phyloP scores from a whole-genome alignment of 345 rosid genomes.

The Hibiscus syriacus region DNA sequence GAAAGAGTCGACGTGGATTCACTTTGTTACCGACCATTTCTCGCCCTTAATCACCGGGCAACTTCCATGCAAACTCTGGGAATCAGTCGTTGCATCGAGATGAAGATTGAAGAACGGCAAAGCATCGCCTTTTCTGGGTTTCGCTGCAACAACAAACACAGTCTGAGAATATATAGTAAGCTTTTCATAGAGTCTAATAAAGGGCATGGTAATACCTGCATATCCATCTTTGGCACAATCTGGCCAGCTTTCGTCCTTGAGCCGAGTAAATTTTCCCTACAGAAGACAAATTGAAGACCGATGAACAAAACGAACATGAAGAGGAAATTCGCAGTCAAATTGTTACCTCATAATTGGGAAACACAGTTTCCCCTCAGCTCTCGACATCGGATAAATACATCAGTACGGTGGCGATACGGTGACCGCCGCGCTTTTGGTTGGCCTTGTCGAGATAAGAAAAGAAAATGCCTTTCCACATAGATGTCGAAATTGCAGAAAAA shows the following conservation, averaged over 20 bases:
- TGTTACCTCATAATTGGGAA: conserved; percentile 62
- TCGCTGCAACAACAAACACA: not conserved
- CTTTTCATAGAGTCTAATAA: not conserved
- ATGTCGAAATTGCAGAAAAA: too few relatives aligned
- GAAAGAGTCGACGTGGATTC: conserved; percentile 61
- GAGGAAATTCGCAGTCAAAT: not conserved
- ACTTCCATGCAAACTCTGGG: not conserved
- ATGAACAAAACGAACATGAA: not conserved
- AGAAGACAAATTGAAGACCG: not conserved
- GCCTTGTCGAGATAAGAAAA: conserved; percentile 42
- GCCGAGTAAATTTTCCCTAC: conserved; percentile 37
- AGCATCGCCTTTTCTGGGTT: not conserved
- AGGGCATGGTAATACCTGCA: conserved; percentile 48
- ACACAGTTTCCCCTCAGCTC: conserved; percentile 89
- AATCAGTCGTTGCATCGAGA: not conserved
- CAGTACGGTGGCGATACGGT: conserved; percentile 81
- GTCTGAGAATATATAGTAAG: too few relatives aligned
- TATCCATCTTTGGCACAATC: conserved; percentile 84
- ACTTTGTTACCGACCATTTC: not conserved
- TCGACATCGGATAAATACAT: conserved; percentile 78
- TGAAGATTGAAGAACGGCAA: not conserved
- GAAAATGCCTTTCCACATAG: not conserved
- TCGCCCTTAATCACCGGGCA: not conserved
- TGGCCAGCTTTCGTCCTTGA: conserved; percentile 64
- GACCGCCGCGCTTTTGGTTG: conserved; percentile 67